Conservation (phyloP, 169 alveolate species). For the Toxoplasma gondii region DNA sequence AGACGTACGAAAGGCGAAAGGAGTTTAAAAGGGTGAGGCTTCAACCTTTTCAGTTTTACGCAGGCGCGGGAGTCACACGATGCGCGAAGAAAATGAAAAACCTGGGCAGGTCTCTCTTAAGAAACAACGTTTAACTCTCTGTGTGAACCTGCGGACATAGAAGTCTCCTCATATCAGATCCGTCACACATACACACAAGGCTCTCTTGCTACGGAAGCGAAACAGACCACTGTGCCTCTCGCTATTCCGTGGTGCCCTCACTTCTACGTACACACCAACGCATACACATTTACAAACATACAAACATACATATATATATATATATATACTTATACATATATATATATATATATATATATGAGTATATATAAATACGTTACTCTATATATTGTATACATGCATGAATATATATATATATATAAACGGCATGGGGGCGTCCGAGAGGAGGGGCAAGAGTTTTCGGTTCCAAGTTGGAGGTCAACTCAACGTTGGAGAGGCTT, state of each 20-base stretch:
- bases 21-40: neutral
- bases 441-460: too few species aligned
- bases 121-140: neutral
- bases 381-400: neutral
- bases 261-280: neutral
- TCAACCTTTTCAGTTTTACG: too few species aligned
- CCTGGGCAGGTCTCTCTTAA: neutral
- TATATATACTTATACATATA: neutral
- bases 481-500: too few species aligned
- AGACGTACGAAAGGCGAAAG: neutral
- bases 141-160: neutral
- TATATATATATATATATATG: constrained; percentile 7
- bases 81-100: neutral
- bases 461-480: too few species aligned
- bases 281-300: neutral
- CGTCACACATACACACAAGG: neutral
- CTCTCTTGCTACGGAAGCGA: neutral
- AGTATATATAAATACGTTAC: neutral
- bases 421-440: too few species aligned
- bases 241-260: neutral
- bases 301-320: neutral
- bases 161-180: neutral
- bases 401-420: neutral
- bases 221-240: neutral
- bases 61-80: neutral